Conservation (phyloP, 176 grass and related monocot species). For the Raddia distichophylla region DNA sequence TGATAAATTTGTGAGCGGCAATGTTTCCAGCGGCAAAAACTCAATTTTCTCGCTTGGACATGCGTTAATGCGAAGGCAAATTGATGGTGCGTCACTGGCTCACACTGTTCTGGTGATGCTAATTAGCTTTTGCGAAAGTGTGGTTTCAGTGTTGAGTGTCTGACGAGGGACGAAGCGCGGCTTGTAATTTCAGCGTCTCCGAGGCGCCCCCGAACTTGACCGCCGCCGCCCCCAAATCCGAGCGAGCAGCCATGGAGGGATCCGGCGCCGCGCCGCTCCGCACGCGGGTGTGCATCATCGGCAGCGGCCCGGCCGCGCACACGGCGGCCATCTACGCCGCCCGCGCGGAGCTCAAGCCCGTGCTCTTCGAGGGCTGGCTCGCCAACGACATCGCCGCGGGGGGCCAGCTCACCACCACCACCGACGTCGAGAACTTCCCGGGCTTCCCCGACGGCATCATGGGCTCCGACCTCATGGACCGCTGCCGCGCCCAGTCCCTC, state of each 20-base stretch:
- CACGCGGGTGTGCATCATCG: slow-evolving; percentile 88
- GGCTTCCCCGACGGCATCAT: slow-evolving; percentile 80
- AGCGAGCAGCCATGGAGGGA: slow-evolving; percentile 59
- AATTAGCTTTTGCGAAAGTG: too few species aligned
- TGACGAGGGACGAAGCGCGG: too few species aligned
- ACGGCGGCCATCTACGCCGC: slow-evolving; percentile 96
- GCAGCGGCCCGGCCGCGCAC: slow-evolving; percentile 86
- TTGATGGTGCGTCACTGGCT: too few species aligned
- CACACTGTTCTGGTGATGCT: too few species aligned
- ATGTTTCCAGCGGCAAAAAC: too few species aligned
- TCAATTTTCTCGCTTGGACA: too few species aligned
- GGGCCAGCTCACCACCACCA: slow-evolving; percentile 96
- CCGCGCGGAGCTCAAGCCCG: slow-evolving; percentile 82
- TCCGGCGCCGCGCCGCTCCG: slow-evolving; percentile 53
- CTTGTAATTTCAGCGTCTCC: neutral
- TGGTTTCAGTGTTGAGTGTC: too few species aligned
- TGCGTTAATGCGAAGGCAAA: too few species aligned
- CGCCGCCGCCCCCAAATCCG: slow-evolving; percentile 30
- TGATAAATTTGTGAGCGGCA: too few species aligned
- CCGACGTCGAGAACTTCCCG: slow-evolving; percentile 96
- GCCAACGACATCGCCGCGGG: slow-evolving; percentile 82
- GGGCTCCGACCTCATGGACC: slow-evolving; percentile 83
- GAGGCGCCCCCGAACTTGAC: neutral
- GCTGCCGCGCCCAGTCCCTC: slow-evolving; percentile 65
- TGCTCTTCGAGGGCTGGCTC: slow-evolving; percentile 90